A percentile compares a stretch with the other conserved stretches of the same genome.
Evolutionary conservation across 78 protist species (phyloP).

Genomic region (Dictyostelium capitatum): DNA sequence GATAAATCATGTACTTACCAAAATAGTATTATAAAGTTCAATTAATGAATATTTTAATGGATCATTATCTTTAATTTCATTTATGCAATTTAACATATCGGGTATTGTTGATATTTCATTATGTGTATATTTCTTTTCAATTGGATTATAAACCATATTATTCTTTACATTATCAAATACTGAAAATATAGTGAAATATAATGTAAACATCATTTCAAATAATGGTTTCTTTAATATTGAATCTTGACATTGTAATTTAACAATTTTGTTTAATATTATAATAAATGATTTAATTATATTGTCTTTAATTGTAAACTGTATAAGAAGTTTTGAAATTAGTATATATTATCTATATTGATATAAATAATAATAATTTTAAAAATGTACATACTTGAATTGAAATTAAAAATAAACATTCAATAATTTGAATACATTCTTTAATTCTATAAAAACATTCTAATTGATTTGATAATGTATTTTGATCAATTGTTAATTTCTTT

Average conservation of each 20-base stretch:
- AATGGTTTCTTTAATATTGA: constrained; percentile 18
- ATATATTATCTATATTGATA: too few species aligned
- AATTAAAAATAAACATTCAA: constrained; percentile 47
- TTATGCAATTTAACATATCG: neutral
- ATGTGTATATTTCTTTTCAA: neutral
- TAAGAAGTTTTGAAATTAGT: too few species aligned
- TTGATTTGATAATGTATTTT: constrained; percentile 27
- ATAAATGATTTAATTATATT: constrained; percentile 31
- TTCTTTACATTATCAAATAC: constrained; percentile 42
- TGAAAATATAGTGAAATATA: constrained; percentile 25
- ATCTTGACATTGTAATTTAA: neutral
- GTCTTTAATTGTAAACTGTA: constrained; percentile 42
- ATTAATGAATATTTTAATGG: neutral
- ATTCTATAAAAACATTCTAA: constrained; percentile 23
- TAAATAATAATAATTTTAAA: neutral
- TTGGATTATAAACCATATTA: constrained; percentile 9
- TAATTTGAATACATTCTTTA: constrained; percentile 39
- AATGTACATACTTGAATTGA: constrained; percentile 30
- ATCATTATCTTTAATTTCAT: neutral
- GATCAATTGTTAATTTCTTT: constrained; percentile 25
- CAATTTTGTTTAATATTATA: neutral
- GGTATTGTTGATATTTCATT: neutral
- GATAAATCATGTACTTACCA: neutral
- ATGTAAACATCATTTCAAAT: constrained; percentile 31
- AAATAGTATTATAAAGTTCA: neutral